Conservation (phyloP, 2,329 filamentous ascomycete genomes). For the Penicillium sp. region DNA sequence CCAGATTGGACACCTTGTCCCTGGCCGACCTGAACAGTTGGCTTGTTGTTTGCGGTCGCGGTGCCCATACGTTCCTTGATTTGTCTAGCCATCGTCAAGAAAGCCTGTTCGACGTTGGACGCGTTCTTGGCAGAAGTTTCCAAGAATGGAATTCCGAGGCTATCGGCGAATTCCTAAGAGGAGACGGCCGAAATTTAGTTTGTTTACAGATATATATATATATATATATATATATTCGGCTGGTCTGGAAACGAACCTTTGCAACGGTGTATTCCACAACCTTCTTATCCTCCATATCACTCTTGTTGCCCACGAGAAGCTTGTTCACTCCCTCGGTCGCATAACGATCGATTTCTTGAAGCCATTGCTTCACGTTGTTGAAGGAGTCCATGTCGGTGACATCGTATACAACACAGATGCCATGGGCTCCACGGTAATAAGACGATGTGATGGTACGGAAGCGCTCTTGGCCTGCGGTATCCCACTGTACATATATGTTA, state of each 20-base stretch:
- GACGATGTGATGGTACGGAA: constrained; percentile 99
- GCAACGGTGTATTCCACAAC: constrained; percentile 99
- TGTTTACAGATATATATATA: neutral
- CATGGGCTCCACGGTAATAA: constrained; percentile 98
- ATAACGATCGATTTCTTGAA: constrained; percentile 99
- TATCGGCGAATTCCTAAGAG: constrained; percentile 93
- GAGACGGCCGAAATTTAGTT: constrained; percentile 15
- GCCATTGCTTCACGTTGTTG: constrained; percentile 99
- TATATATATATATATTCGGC: neutral
- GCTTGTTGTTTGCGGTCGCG: constrained; percentile 97
- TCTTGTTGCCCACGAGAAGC: constrained; percentile 99
- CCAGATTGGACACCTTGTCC: constrained; percentile 92
- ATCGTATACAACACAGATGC: constrained; percentile 99
- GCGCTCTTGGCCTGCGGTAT: constrained; percentile 97
- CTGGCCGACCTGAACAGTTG: constrained; percentile 92
- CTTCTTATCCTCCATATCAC: constrained; percentile 99
- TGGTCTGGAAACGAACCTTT: constrained; percentile 69
- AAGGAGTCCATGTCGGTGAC: constrained; percentile 99
- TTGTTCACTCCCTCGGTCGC: constrained; percentile 99
- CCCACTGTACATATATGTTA: constrained; percentile 71
- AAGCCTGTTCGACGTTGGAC: constrained; percentile 98
- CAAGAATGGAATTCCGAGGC: constrained; percentile 97
- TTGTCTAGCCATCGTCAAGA: constrained; percentile 99
- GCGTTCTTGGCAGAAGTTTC: constrained; percentile 99
- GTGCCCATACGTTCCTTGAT: constrained; percentile 99